Evolutionary conservation across 2,329 filamentous ascomycete genomes (phyloP), one percentile per base, ranked within the genome.

Genomic region (Penicillium polonicum): DNA sequence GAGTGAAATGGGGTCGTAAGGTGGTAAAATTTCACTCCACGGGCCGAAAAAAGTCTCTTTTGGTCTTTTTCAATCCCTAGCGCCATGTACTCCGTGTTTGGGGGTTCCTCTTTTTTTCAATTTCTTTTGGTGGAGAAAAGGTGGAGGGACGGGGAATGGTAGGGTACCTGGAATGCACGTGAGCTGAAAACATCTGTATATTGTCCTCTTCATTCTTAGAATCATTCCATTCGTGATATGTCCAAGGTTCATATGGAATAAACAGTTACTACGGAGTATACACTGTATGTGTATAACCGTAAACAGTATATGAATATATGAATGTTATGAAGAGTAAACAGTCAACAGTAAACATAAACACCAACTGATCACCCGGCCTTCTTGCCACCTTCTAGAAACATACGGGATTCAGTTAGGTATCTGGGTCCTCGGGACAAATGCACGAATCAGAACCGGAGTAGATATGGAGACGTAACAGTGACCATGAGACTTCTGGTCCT

Each of bases 351-450:
- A 53, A n/a, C 19, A 44, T 21, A 35, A 38, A 49, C 48, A 31
- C 17, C 13, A 41, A 15, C 17, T 29, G 36, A 48, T 54, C 58
- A 61, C 53, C 63, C 55, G 63, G 59, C 56, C 44, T 60, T 55
- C 55, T 64, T 61, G 51, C 63, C 57, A 65, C 59, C 55, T 67
- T 67, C 65, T 66, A 65, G 65, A 67, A 67, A 55, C 35, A 51
- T 66, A 41, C 58, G 63, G 25, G 42, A 63, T 61, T 27, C 38
- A 58, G 54, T 62, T 48, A 61, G 36, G 17, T 17, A 17, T 35
- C 35, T 61, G 59, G 61, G 57, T 60, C 54, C 55, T 49, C 23
- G n/a, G 36, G 23, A 15, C 42, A 42, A 46, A 31, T 41, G 35
- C 21, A 23, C 63, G 57, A 65, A 62, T 65, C 57, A 63, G 54